Conservation (phyloP, 441 rosid genomes). For the Erysimum pusillum region DNA sequence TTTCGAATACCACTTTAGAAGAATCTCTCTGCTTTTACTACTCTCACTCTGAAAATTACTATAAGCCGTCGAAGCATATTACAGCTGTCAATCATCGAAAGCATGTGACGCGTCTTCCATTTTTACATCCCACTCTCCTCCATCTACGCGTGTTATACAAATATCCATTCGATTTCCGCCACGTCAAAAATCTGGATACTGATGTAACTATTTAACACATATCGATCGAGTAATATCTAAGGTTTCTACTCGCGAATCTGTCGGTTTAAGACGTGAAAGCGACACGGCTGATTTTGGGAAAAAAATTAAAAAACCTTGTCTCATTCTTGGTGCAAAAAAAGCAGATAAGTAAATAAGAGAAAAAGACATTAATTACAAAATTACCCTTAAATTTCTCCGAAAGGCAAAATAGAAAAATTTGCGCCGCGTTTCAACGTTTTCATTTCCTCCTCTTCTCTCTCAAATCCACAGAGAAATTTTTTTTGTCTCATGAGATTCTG, state of each 20-base stretch:
- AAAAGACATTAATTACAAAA: constrained; percentile 1
- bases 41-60: neutral
- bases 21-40: constrained; percentile 20
- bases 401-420: neutral
- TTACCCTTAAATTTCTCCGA: constrained; percentile 15
- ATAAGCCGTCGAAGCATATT: constrained; percentile 23
- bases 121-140: neutral
- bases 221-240: neutral
- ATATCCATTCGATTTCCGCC: neutral
- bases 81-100: constrained; percentile 39
- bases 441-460: neutral
- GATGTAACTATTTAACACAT: neutral
- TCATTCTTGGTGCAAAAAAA: constrained; percentile 1
- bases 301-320: constrained; percentile 25
- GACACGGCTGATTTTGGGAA: neutral
- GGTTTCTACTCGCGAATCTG: neutral
- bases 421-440: constrained; percentile 35
- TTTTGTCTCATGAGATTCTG: constrained; percentile 27
- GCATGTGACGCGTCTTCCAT: constrained; percentile 20
- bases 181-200: neutral
- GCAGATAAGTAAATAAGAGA: constrained; percentile 23
- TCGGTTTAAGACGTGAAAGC: neutral
- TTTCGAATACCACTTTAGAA: neutral
- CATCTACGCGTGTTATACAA: neutral
- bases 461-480: constrained; percentile 13